phyloP scores from a whole-genome alignment of 2,329 filamentous ascomycete genomes.

The Penicillium occitanis region DNA sequence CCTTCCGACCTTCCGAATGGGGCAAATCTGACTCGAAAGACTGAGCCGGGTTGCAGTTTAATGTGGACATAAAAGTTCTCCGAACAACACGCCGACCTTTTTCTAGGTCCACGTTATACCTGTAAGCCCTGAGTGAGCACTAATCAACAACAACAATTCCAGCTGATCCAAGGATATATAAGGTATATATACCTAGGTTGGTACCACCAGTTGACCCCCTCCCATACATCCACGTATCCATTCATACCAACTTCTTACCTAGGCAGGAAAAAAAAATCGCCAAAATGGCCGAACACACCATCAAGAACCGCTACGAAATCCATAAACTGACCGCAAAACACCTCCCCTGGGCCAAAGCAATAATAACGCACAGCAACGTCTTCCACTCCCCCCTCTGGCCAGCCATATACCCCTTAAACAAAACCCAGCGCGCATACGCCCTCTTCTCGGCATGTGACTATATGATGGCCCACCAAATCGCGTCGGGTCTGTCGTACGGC shows the following conservation, averaged over 20 bases:
- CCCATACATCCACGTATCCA: background rate
- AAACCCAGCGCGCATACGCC: constrained; percentile 17
- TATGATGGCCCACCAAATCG: constrained; percentile 36
- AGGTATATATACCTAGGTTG: background rate
- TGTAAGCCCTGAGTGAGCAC: background rate
- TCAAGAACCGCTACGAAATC: constrained; percentile 23
- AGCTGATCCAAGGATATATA: background rate
- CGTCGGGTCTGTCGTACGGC: constrained; percentile 37
- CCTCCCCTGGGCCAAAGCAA: constrained; percentile 21
- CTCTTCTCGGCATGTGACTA: constrained; percentile 26
- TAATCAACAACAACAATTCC: background rate
- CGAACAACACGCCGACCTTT: too few species aligned
- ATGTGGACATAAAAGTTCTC: too few species aligned
- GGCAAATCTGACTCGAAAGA: background rate
- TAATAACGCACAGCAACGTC: constrained; percentile 23
- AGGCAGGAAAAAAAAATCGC: too few species aligned
- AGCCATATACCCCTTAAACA: constrained; percentile 19
- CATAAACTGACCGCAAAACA: constrained; percentile 21
- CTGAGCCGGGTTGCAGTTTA: too few species aligned
- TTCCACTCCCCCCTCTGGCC: constrained; percentile 25
- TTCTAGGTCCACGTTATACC: too few species aligned
- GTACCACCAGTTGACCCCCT: too few species aligned
- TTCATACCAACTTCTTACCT: background rate
- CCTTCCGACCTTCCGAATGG: background rate
- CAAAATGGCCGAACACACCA: background rate